Conservation (phyloP, 1,284 basidiomycete species). For the Fomitopsis schrenkii region DNA sequence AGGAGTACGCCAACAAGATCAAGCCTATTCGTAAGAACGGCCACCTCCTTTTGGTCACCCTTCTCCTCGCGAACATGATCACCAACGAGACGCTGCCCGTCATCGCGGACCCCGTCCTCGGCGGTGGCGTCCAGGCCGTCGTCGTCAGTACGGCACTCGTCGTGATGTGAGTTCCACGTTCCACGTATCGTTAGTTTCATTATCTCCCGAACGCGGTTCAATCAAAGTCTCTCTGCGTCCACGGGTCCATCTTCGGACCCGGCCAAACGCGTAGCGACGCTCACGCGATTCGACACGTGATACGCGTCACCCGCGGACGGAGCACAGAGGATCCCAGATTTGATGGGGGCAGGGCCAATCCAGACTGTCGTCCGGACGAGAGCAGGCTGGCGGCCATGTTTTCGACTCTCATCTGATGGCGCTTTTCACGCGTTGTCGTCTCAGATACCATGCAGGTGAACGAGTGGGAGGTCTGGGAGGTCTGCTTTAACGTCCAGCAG, state of each 20-base stretch:
- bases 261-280: background rate
- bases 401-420: too few species aligned
- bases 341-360: too few species aligned
- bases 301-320: background rate
- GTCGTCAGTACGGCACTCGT: constrained; percentile 83
- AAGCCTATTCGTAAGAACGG: constrained; percentile 85
- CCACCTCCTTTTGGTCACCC: constrained; percentile 79
- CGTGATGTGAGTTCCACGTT: constrained; percentile 61
- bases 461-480: too few species aligned
- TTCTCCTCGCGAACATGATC: constrained; percentile 86
- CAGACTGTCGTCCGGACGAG: background rate
- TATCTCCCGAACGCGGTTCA: background rate
- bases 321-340: background rate
- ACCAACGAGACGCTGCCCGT: constrained; percentile 91
- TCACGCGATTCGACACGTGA: background rate
- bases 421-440: too few species aligned
- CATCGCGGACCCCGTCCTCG: constrained; percentile 84
- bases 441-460: too few species aligned
- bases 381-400: background rate
- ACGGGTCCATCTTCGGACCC: background rate
- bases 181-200: background rate
- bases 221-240: background rate
- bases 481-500: too few species aligned
- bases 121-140: constrained; percentile 80
- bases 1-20: constrained; percentile 79